These are phyloP conservation scores for Beta lomatogona DNA, from an alignment of 179 eudicot species.

Conservation along the genomic window DNA sequence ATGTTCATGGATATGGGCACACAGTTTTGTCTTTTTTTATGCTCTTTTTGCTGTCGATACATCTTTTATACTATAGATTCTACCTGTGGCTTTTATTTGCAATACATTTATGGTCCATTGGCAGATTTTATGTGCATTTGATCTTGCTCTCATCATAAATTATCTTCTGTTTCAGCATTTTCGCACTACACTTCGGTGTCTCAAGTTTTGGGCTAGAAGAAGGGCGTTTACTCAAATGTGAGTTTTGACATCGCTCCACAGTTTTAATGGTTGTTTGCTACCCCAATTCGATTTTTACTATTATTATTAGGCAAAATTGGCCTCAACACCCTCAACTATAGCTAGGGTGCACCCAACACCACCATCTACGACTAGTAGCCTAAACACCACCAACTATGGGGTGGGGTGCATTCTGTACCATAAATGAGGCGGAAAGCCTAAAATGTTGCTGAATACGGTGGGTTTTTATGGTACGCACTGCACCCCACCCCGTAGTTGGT, in stretches of 20 bases:
- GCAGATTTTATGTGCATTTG: neutral
- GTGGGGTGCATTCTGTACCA: too few species aligned
- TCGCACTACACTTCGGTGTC: constrained; percentile 71
- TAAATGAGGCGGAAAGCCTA: too few species aligned
- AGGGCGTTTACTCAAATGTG: constrained; percentile 93
- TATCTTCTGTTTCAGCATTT: constrained; percentile 47
- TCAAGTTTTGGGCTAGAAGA: constrained; percentile 82
- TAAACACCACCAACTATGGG: too few species aligned
- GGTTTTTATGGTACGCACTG: too few species aligned
- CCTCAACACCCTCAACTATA: too few species aligned
- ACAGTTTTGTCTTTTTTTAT: neutral
- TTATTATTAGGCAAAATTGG: too few species aligned
- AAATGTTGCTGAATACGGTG: too few species aligned
- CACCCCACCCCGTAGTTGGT: too few species aligned
- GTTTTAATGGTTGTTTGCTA: neutral
- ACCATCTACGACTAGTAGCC: too few species aligned
- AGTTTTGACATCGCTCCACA: constrained; percentile 25
- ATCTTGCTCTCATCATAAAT: neutral
- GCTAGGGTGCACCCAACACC: too few species aligned
- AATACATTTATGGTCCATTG: neutral
- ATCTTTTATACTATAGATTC: neutral
- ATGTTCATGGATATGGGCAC: neutral
- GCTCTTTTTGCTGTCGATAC: too few species aligned
- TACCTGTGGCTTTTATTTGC: neutral
- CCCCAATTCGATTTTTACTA: neutral